These are phyloP conservation scores for Rutstroemia sp. DNA, from an alignment of 2,329 filamentous ascomycete genomes.

Conservation along the genomic window DNA sequence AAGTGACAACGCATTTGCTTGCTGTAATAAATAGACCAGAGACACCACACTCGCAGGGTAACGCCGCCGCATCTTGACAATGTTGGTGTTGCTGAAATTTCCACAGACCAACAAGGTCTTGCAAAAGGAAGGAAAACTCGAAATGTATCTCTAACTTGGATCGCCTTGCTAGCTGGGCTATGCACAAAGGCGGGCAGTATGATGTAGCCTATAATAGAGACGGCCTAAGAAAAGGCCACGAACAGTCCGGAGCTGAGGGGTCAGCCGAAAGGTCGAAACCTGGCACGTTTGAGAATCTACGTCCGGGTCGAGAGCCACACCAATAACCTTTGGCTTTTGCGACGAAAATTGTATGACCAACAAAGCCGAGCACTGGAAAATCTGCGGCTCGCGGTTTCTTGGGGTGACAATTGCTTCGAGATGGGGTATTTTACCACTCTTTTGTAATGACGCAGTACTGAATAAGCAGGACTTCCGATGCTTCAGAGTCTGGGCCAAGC, in stretches of 20 bases:
- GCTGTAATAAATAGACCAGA: constrained; percentile 17
- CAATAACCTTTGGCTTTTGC: background rate
- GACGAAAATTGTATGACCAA: constrained; percentile 2
- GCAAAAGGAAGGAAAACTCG: background rate
- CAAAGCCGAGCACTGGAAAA: background rate
- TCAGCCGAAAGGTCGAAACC: background rate
- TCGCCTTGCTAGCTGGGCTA: background rate
- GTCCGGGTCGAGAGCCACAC: background rate
- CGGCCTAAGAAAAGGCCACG: background rate
- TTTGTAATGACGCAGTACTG: background rate
- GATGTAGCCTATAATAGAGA: constrained; percentile 5
- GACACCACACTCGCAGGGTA: constrained; percentile 7
- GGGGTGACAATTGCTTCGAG: background rate
- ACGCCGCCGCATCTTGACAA: constrained; percentile 4
- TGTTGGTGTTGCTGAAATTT: background rate
- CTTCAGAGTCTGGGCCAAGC: background rate
- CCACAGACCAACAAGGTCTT: background rate
- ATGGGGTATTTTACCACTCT: background rate
- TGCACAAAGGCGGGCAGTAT: background rate
- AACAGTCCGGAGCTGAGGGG: background rate
- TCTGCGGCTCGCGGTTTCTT: background rate
- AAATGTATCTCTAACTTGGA: background rate
- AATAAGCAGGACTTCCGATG: background rate
- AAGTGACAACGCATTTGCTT: constrained; percentile 24
- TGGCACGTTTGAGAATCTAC: constrained; percentile 5